Evolutionary conservation across 2,329 filamentous ascomycete species (phyloP), one percentile per base, ranked within the genome.

Genomic region (Colletotrichum gloeosporioides): DNA sequence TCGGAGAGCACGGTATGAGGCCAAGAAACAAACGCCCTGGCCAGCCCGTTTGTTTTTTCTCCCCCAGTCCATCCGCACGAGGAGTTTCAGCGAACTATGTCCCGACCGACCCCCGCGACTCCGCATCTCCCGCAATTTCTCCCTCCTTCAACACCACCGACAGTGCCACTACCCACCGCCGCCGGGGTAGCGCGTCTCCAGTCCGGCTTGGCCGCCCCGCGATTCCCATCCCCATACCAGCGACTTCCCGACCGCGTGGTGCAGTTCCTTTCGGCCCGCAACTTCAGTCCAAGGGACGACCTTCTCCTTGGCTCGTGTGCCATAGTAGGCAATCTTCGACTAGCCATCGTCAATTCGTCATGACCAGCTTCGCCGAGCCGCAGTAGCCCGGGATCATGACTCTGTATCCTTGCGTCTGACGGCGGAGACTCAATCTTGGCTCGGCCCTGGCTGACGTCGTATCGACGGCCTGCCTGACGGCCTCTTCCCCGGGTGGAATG

Each of bases 61-160:
- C 34, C 8, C 9, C 36, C 27, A 49, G 39, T 49, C 36, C 27
- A 39, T 9, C 7, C 16, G 18, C 12, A 44, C 8, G 18, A 31
- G 69, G n/a, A 73, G 34, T 76, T 76, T 69, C 64, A 76, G 73
- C 73, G 73, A 76, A 55, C 70, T 36, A 76, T 73, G n/a, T 62
- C 34, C 69, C 73, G 73, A 49, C 57, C 64, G 49, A 27, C 29
- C 73, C 70, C 73, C 70, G 59, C 70, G 69, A 71, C 70, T 73
- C 73, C 73, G 73, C 73, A 76, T 39, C 55, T 39, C 63, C 73
- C 73, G 69, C 73, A 68, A 62, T 73, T 73, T 73, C 39, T 44
- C 44, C 55, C 49, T 44, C 29, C 31, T 57, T 44, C 29, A 64
- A 59, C 31, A 65, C 59, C 27, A 57, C 57, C 70, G 69, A 61